These are phyloP conservation scores for Diaporthe vexans DNA, from an alignment of 2,329 filamentous ascomycete genomes.

Conservation along the genomic window DNA sequence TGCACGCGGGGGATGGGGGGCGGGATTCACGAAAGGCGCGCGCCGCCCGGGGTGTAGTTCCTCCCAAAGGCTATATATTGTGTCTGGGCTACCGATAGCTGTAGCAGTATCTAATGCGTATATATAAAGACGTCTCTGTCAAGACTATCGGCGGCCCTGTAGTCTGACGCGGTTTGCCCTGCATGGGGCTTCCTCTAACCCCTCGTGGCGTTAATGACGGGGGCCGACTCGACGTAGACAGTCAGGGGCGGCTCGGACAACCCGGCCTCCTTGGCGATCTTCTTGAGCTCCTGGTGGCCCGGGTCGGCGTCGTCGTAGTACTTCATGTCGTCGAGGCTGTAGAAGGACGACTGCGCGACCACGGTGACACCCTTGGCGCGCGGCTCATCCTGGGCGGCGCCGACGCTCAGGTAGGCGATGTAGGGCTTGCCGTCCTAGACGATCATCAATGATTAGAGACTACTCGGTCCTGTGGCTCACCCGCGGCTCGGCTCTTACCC, in stretches of 20 bases:
- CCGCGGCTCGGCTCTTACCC: slow-evolving; percentile 50
- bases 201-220: slow-evolving; percentile 31
- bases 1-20: no score
- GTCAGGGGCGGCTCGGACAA: slow-evolving; percentile 54
- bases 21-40: background rate
- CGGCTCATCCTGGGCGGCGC: slow-evolving; percentile 65
- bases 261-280: slow-evolving; percentile 49
- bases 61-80: slow-evolving; percentile 1
- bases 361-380: slow-evolving; percentile 77
- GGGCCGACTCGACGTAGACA: slow-evolving; percentile 54
- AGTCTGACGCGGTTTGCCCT: background rate
- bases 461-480: background rate
- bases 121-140: background rate
- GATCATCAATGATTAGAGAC: background rate
- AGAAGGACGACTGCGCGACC: slow-evolving; percentile 74
- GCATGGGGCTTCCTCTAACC: background rate
- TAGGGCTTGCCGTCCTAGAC: slow-evolving; percentile 78
- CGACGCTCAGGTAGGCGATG: slow-evolving; percentile 70
- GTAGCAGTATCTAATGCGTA: background rate
- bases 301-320: slow-evolving; percentile 73
- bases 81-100: background rate
- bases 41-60: background rate
- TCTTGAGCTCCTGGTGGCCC: slow-evolving; percentile 60
- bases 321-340: slow-evolving; percentile 75
- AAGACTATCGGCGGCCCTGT: background rate